A percentile compares a stretch with the other conserved stretches of the same genome.
Conservation (phyloP, 2,329 filamentous ascomycete genomes). For the Pseudocercospora crystallina region DNA sequence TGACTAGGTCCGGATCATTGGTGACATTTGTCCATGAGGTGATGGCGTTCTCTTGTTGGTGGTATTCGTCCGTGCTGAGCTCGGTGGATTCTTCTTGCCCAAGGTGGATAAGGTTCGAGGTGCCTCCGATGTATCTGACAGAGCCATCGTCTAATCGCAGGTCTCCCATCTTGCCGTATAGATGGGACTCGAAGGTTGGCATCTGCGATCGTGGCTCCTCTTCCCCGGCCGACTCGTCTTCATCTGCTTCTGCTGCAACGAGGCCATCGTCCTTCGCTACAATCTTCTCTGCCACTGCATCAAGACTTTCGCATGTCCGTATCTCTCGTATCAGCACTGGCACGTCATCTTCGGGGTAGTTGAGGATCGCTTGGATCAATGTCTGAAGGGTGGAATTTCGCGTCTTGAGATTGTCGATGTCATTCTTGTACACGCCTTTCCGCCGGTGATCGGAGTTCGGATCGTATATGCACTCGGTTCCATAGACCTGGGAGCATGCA, state of each 20-base stretch:
- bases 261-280: constrained; percentile 53
- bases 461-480: constrained; percentile 88
- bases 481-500: constrained; percentile 92
- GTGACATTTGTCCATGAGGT: constrained; percentile 88
- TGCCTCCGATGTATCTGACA: constrained; percentile 88
- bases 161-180: constrained; percentile 92
- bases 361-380: constrained; percentile 88
- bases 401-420: constrained; percentile 83
- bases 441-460: constrained; percentile 93
- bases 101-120: constrained; percentile 86
- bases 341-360: constrained; percentile 85
- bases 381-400: constrained; percentile 84
- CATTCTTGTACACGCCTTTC: constrained; percentile 95
- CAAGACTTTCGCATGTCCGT: constrained; percentile 75
- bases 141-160: constrained; percentile 82
- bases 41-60: constrained; percentile 65
- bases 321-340: constrained; percentile 79
- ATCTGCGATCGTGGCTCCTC: constrained; percentile 38
- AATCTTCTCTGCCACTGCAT: constrained; percentile 62
- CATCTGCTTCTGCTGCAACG: constrained; percentile 46
- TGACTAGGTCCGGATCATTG: constrained; percentile 72
- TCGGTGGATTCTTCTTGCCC: constrained; percentile 48
- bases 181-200: constrained; percentile 67
- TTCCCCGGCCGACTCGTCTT: constrained; percentile 32
- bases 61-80: constrained; percentile 44